Percentiles rank a stretch among this genome's conserved stretches.
These are phyloP conservation scores for Metarhizium anisopliae DNA, from an alignment of 2,329 filamentous ascomycete genomes.

Conservation along the genomic window DNA sequence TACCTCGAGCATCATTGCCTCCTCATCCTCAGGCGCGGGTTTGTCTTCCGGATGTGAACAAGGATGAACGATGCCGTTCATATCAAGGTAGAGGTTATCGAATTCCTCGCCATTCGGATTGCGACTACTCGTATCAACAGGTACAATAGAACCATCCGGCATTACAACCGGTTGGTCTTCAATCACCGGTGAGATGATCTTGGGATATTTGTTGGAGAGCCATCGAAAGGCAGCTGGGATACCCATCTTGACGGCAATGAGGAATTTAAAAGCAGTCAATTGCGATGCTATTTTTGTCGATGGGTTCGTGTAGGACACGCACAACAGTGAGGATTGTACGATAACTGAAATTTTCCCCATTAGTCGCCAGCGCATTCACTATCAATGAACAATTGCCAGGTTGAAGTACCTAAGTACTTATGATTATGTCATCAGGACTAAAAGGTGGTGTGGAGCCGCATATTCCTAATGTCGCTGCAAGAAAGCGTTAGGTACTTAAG, in stretches of 20 bases:
- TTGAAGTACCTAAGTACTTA: too few species aligned
- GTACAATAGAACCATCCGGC: slow-evolving; percentile 71
- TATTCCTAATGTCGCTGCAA: too few species aligned
- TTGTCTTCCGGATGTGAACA: slow-evolving; percentile 95
- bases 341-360: neutral
- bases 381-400: too few species aligned
- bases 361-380: neutral
- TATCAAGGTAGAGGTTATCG: slow-evolving; percentile 95
- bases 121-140: slow-evolving; percentile 71
- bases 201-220: slow-evolving; percentile 94
- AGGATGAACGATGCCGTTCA: slow-evolving; percentile 99
- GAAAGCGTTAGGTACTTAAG: too few species aligned
- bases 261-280: neutral
- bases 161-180: slow-evolving; percentile 77
- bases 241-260: slow-evolving; percentile 54
- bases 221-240: slow-evolving; percentile 92
- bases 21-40: slow-evolving; percentile 84
- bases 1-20: slow-evolving; percentile 98
- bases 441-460: too few species aligned
- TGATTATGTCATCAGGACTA: neutral
- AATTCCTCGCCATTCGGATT: slow-evolving; percentile 98
- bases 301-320: neutral
- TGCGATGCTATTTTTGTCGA: neutral
- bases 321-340: neutral
- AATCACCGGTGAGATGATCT: slow-evolving; percentile 86